phyloP scores from a whole-genome alignment of 768 basidiomycete genomes.

The Xerocomellus intermedius region DNA sequence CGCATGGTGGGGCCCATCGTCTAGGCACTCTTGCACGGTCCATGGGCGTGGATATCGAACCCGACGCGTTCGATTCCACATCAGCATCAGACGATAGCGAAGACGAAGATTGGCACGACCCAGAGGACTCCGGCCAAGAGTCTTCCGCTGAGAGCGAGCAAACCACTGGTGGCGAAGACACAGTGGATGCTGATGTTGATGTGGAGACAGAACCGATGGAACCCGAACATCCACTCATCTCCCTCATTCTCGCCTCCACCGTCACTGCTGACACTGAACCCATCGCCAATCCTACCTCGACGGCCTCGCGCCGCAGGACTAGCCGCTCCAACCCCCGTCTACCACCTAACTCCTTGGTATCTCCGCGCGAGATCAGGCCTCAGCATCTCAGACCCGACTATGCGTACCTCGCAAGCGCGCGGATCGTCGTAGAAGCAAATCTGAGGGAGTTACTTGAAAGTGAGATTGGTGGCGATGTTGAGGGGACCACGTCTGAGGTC shows the following conservation, averaged over 20 bases:
- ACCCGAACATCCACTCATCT: slow-evolving; percentile 11
- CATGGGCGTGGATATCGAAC: slow-evolving; percentile 13
- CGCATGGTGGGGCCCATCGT: not conserved
- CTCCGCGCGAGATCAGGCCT: slow-evolving; percentile 20
- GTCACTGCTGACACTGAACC: not conserved
- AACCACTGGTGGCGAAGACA: not conserved
- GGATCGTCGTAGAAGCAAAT: slow-evolving; percentile 52
- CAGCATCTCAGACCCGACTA: slow-evolving; percentile 47
- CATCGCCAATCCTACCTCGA: not conserved
- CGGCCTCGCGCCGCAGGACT: slow-evolving; percentile 14
- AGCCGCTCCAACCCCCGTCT: slow-evolving; percentile 19
- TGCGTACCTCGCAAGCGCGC: slow-evolving; percentile 48
- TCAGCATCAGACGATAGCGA: slow-evolving; percentile 17
- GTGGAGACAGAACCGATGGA: slow-evolving; percentile 10
- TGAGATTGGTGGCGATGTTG: not conserved
- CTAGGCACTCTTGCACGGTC: slow-evolving; percentile 20
- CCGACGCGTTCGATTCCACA: slow-evolving; percentile 1
- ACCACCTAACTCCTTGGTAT: slow-evolving; percentile 11
- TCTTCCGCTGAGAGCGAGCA: not conserved
- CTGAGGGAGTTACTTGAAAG: slow-evolving; percentile 38
- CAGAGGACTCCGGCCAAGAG: not conserved
- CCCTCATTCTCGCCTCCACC: slow-evolving; percentile 3
- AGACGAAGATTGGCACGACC: slow-evolving; percentile 26
- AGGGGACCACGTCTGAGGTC: not conserved
- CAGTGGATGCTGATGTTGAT: not conserved